Percentiles rank a stretch among this genome's conserved stretches.
phyloP scores from a whole-genome alignment of 345 rosid species.

The Populus euphratica region DNA sequence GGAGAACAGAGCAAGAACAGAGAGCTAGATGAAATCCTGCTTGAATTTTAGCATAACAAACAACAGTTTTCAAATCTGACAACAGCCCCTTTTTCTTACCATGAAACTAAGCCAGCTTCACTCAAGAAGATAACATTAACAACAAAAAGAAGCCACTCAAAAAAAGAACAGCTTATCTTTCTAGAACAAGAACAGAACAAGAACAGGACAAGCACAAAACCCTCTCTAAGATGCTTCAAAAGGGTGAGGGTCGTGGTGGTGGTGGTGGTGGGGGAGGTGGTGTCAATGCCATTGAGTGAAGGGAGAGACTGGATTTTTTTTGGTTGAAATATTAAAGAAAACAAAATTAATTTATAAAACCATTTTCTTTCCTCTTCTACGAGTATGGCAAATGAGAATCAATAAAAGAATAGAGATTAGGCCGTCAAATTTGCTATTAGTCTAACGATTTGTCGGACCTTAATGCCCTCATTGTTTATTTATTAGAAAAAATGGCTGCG shows the following conservation, averaged over 20 bases:
- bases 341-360: neutral
- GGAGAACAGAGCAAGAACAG: constrained; percentile 10
- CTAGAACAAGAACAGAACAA: neutral
- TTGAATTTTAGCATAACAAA: constrained; percentile 1
- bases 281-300: constrained; percentile 18
- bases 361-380: neutral
- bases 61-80: constrained; percentile 16
- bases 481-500: neutral
- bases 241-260: neutral
- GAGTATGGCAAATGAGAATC: constrained; percentile 8
- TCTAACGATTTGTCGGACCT: neutral
- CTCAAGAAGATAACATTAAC: constrained; percentile 20
- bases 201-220: constrained; percentile 5
- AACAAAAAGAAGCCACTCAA: neutral
- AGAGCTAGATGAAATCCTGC: neutral
- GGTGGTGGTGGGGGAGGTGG: constrained; percentile 4
- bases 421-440: neutral
- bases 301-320: neutral
- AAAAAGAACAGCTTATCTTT: constrained; percentile 10
- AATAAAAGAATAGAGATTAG: constrained; percentile 12
- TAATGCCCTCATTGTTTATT: constrained; percentile 7
- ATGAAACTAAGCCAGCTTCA: constrained; percentile 24
- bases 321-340: neutral
- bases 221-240: constrained; percentile 10
- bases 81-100: constrained; percentile 20